Evolutionary conservation across 192 early-diverging fungal species (phyloP), one percentile per base, ranked within the genome.

Genomic region (Hyaloraphidium curvatum): DNA sequence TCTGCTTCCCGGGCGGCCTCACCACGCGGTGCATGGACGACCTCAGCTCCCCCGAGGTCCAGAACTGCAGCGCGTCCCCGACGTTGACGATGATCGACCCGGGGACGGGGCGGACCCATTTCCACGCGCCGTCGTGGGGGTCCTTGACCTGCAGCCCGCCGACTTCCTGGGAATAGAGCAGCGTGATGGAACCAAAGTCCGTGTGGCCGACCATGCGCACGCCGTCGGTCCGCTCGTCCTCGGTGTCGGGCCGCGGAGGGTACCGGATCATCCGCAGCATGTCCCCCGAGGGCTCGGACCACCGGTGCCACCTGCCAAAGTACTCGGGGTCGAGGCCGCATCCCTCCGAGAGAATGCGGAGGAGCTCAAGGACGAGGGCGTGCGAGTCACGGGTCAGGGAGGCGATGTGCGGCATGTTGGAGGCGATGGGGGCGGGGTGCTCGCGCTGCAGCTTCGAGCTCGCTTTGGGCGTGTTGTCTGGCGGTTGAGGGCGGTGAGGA

Each of bases 11-110:
- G 9, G 43, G 43, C 9, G 43, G 43, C 14, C 43, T 14, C 43
- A 48, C 43, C 43, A 48, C 43, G 43, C 43, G 43, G 19, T 48
- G 43, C 17, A 48, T 22, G 23, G 14, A 22, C 4, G 43, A 48
- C 7, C 43, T 14, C 7, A 48, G 43, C 7, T 48, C 14, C 17
- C 43, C 43, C 17, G 14, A 22, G 7, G 43, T 21, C 43, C 11
- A 48, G 19, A 48, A 48, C 19, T 48, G 43, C 43, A 48, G 14
- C 11, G 43, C 43, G 19, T 48, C 43, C 7, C 43, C 43, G 23
- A 48, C 25, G 19, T 48, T 48, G 7, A 48, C 43, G 25, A 48
- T 48, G 23, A 48, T 48, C 14, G 43, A 14, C 7, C 43, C 43
- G 17, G 14, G 17, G 43, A 22, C 17, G 9, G 5, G 43, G 11